Evolutionary conservation across 805 yeast species (phyloP).

Genomic region (Dipodascopsis tothii): DNA sequence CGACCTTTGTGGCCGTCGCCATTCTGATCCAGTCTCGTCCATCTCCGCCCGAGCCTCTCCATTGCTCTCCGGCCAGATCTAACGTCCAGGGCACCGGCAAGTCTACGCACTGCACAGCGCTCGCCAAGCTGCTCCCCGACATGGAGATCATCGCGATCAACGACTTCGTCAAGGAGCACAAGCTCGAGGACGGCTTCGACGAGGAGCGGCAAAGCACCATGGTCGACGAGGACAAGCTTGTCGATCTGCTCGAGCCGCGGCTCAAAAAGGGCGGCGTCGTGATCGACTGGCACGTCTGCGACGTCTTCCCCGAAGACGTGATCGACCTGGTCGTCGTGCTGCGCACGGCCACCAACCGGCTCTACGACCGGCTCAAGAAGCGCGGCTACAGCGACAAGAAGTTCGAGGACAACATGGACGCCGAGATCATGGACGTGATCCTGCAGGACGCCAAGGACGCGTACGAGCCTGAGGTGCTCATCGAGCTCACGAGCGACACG

Average conservation of each 20-base stretch:
- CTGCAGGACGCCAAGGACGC: conserved; percentile 78
- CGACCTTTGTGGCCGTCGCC: too few species aligned
- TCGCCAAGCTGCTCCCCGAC: conserved; percentile 46
- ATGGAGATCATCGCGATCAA: conserved; percentile 58
- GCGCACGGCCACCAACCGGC: conserved; percentile 60
- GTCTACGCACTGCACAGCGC: conserved; percentile 60
- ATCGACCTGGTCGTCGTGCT: conserved; percentile 89
- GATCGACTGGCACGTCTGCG: conserved; percentile 97
- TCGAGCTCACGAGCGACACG: conserved; percentile 65
- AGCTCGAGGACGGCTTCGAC: conserved; percentile 78
- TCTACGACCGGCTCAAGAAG: conserved; percentile 66
- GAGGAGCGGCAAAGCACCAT: conserved; percentile 75
- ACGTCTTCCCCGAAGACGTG: conserved; percentile 84
- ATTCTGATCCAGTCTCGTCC: too few species aligned
- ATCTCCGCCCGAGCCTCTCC: too few species aligned
- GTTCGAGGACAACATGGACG: conserved; percentile 85
- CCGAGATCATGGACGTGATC: conserved; percentile 93
- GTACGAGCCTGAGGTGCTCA: conserved; percentile 72
- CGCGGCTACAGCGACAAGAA: conserved; percentile 70
- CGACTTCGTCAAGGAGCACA: conserved; percentile 69
- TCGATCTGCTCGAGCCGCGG: conserved; percentile 73
- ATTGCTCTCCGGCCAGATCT: neutral
- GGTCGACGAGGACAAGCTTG: conserved; percentile 83
- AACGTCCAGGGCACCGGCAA: conserved; percentile 62
- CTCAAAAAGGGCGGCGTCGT: conserved; percentile 80